Conservation (phyloP, 306 rosid genomes). For the Lagenaria siceraria region DNA sequence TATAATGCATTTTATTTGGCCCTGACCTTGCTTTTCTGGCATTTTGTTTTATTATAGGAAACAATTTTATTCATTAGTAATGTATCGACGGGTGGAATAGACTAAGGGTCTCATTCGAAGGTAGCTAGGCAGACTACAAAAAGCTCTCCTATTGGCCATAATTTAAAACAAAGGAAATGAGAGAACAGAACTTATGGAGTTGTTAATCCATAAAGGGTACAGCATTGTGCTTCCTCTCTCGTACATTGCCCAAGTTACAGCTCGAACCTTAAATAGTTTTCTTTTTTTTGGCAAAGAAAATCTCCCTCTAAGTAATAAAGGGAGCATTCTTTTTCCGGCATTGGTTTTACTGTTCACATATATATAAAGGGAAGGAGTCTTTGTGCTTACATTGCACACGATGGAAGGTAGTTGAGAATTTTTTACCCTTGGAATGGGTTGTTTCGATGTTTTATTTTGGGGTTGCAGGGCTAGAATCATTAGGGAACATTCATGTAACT, state of each 20-base stretch:
- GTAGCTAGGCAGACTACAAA: neutral
- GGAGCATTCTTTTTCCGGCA: no score
- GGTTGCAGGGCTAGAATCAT: neutral
- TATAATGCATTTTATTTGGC: slow-evolving; percentile 9
- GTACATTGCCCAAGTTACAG: neutral
- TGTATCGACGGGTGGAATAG: neutral
- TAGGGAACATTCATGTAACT: neutral
- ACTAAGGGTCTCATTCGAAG: neutral
- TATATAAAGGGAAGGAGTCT: neutral
- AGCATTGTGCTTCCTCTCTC: neutral
- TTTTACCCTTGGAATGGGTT: neutral
- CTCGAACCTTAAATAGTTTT: neutral
- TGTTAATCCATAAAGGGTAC: neutral
- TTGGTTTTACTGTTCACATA: no score
- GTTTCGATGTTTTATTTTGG: neutral
- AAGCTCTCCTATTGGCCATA: neutral
- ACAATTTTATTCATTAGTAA: neutral
- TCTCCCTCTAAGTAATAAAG: no score
- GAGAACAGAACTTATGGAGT: neutral
- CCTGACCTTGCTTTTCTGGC: neutral
- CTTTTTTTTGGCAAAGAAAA: no score
- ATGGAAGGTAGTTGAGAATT: neutral
- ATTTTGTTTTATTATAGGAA: neutral
- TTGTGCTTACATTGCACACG: neutral
- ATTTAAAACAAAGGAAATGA: neutral